Evolutionary conservation across 306 rosid genomes (phyloP), one percentile per base, ranked within the genome.

Genomic region (Myrica gale): DNA sequence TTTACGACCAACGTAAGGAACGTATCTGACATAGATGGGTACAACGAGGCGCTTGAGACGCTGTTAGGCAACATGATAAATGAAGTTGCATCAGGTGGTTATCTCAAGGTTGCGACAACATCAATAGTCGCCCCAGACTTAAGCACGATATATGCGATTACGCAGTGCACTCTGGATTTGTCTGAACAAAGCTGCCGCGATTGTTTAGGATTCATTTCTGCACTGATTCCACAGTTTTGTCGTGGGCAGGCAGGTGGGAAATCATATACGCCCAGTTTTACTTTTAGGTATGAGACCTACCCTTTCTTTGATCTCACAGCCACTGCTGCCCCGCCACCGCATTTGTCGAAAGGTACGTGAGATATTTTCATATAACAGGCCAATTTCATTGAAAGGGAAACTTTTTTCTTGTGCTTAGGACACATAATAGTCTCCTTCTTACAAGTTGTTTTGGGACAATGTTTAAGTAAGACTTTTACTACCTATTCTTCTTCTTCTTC

Each of bases 101-200:
- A 65, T 65, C 2, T 0, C 19, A 75, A 65, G 55, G 63, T 37
- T 75, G 79, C 79, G 1, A 44, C 52, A 5, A n/a, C 23, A 0
- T 43, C 23, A 0, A 6, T 50, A n/a, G 1, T 3, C 15, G 52
- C 44, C 9, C 72, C 63, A 0, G 68, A 74, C 44, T 5, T 26
- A 4, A 11, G 52, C 65, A 10, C 10, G 3, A 37, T 75, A 17
- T 70, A 69, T 21, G 77, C 62, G 13, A 68, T 75, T 23, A 51
- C 9, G 3, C 80, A 80, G 66, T 80, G 84, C 67, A 51, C 76
- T 8, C 84, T 69, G 4, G 80, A 80, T 23, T 26, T 80, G 9
- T 12, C 47, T 0, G 0, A 37, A 5, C 12, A 1, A 10, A 55
- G 62, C 1, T 75, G 84, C 80, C 61, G 13, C 8, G 16, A 8